Percentiles rank a stretch among this genome's conserved stretches.
phyloP scores from a whole-genome alignment of 208 protist genomes.

The Trypanosoma brucei region DNA sequence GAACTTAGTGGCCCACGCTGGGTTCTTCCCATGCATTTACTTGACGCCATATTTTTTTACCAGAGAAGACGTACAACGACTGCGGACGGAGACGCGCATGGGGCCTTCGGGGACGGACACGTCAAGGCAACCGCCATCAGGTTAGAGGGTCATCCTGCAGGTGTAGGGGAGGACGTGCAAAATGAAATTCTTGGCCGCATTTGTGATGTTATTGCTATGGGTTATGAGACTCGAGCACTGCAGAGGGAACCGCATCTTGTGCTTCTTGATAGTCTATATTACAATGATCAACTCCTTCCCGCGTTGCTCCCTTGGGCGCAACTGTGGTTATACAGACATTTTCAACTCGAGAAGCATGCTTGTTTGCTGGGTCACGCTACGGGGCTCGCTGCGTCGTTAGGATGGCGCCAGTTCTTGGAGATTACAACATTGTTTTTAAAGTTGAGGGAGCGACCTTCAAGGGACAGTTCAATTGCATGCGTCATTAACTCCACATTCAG shows the following conservation, averaged over 20 bases:
- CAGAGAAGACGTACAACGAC: slow-evolving; percentile 34
- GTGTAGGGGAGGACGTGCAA: background rate
- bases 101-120: slow-evolving; percentile 1
- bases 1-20: slow-evolving; percentile 89
- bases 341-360: slow-evolving; percentile 9
- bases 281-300: slow-evolving; percentile 77
- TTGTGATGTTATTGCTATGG: slow-evolving; percentile 47
- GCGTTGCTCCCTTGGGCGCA: slow-evolving; percentile 83
- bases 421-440: slow-evolving; percentile 36
- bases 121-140: no score
- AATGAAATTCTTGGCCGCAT: slow-evolving; percentile 19
- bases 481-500: slow-evolving; percentile 34
- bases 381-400: slow-evolving; percentile 1
- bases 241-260: slow-evolving; percentile 90
- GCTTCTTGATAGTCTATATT: slow-evolving; percentile 86
- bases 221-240: slow-evolving; percentile 60
- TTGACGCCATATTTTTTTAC: slow-evolving; percentile 78
- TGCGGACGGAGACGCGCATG: slow-evolving; percentile 25
- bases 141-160: no score
- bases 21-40: slow-evolving; percentile 90
- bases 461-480: slow-evolving; percentile 15
- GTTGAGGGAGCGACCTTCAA: slow-evolving; percentile 6
- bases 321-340: slow-evolving; percentile 78
- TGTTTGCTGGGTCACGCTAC: background rate
- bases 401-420: slow-evolving; percentile 7